Percentiles rank a stretch among this genome's conserved stretches.
These are phyloP conservation scores for Trametes elegans DNA, from an alignment of 768 basidiomycete species.

Conservation along the genomic window DNA sequence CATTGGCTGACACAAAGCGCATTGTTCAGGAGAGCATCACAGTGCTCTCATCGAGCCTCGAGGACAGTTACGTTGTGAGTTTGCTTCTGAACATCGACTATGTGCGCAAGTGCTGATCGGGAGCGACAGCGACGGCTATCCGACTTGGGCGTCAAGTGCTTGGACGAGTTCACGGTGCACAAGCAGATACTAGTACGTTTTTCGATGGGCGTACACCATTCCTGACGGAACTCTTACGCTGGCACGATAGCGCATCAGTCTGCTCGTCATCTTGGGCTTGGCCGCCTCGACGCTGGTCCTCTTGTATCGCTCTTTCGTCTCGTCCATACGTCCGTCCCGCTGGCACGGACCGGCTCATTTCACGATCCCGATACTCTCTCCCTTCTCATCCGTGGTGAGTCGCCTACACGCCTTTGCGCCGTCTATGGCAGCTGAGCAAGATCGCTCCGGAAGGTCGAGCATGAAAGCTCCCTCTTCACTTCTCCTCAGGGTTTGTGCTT, in stretches of 20 bases:
- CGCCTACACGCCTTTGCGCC: no score
- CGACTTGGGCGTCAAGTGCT: not conserved
- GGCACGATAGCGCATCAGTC: not conserved
- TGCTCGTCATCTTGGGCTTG: not conserved
- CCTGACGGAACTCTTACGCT: not conserved
- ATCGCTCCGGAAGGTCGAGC: not conserved
- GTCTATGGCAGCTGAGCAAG: no score
- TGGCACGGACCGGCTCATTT: not conserved
- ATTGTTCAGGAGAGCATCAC: not conserved
- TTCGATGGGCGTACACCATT: not conserved
- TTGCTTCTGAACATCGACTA: not conserved
- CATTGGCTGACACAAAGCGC: not conserved
- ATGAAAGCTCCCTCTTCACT: conserved; percentile 1
- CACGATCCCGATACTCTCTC: conserved; percentile 2
- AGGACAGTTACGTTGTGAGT: not conserved
- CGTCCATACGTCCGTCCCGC: not conserved
- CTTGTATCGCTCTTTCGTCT: not conserved
- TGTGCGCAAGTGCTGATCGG: not conserved
- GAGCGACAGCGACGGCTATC: not conserved
- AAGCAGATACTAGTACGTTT: not conserved
- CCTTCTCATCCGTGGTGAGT: conserved; percentile 5
- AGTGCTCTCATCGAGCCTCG: not conserved
- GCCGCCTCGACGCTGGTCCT: not conserved
- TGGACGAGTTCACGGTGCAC: not conserved
- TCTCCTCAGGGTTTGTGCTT: not conserved